phyloP scores from a whole-genome alignment of 2,329 filamentous ascomycete genomes.

The Trematosphaeria pertusa region DNA sequence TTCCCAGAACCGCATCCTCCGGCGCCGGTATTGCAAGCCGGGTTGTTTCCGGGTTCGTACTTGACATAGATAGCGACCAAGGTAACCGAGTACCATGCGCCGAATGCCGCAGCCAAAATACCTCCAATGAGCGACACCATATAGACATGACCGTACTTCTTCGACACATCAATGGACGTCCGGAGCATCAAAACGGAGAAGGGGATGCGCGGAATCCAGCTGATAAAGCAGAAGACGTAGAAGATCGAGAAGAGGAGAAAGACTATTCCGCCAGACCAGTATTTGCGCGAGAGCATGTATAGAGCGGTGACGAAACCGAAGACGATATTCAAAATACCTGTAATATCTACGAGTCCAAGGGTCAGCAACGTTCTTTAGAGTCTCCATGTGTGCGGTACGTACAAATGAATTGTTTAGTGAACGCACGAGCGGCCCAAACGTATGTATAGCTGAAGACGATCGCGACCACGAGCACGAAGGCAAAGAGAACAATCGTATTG shows the following conservation, averaged over 20 bases:
- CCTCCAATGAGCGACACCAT: slow-evolving; percentile 85
- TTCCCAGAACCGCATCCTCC: slow-evolving; percentile 75
- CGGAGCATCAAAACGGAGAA: slow-evolving; percentile 91
- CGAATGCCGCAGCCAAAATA: slow-evolving; percentile 75
- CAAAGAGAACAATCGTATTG: slow-evolving; percentile 86
- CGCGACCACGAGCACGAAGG: slow-evolving; percentile 76
- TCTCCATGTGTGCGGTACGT: background rate
- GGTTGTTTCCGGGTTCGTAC: slow-evolving; percentile 72
- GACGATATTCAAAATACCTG: slow-evolving; percentile 70
- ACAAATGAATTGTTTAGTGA: slow-evolving; percentile 91
- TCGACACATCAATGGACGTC: slow-evolving; percentile 84
- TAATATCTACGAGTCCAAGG: slow-evolving; percentile 60
- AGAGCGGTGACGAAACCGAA: slow-evolving; percentile 85
- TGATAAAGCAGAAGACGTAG: slow-evolving; percentile 81
- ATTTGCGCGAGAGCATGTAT: slow-evolving; percentile 79
- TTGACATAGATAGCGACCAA: slow-evolving; percentile 85
- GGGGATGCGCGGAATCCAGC: slow-evolving; percentile 86
- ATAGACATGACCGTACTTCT: slow-evolving; percentile 84
- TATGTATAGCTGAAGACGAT: slow-evolving; percentile 79
- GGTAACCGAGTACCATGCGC: slow-evolving; percentile 85
- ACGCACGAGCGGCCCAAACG: slow-evolving; percentile 74
- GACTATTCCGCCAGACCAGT: slow-evolving; percentile 85
- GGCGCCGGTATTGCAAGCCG: slow-evolving; percentile 60
- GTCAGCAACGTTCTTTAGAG: background rate
- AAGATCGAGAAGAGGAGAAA: slow-evolving; percentile 85